These are phyloP conservation scores for Ophiognomonia clavigignenti-juglandacearum DNA, from an alignment of 2,329 filamentous ascomycete genomes.

Conservation along the genomic window DNA sequence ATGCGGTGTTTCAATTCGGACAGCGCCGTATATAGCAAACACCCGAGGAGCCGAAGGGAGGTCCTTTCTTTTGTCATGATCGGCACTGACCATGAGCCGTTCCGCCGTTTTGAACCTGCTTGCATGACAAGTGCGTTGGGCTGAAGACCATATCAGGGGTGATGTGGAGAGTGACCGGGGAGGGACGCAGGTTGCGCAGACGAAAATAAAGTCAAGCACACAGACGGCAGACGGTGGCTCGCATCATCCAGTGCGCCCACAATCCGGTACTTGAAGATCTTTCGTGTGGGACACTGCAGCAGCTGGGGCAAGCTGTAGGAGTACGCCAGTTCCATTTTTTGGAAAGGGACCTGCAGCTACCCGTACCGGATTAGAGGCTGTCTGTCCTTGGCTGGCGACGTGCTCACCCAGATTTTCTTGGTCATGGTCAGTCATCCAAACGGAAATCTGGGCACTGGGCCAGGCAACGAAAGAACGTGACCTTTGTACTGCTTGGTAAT, in stretches of 20 bases:
- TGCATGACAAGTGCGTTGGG: not conserved
- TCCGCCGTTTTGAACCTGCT: not conserved
- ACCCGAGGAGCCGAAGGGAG: no score
- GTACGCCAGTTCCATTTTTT: constrained; percentile 1
- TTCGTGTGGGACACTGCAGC: not conserved
- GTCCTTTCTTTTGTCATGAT: not conserved
- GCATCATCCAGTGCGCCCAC: constrained; percentile 6
- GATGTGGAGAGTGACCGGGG: not conserved
- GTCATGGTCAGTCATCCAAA: not conserved
- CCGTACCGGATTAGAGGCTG: not conserved
- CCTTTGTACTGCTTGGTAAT: not conserved
- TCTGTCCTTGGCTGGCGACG: not conserved
- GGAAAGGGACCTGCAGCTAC: constrained; percentile 6
- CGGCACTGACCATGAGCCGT: no score
- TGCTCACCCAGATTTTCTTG: not conserved
- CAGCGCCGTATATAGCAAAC: no score
- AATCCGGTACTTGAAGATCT: not conserved
- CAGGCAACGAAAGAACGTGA: not conserved
- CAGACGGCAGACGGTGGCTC: constrained; percentile 10
- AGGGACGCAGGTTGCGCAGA: constrained; percentile 8
- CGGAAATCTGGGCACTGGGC: not conserved
- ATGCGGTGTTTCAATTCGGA: not conserved
- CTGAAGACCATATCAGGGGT: not conserved
- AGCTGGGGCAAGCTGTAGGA: not conserved
- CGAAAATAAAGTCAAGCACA: constrained; percentile 8